Evolutionary conservation across 208 protist genomes (phyloP).

Genomic region (Naegleria lovaniensis): DNA sequence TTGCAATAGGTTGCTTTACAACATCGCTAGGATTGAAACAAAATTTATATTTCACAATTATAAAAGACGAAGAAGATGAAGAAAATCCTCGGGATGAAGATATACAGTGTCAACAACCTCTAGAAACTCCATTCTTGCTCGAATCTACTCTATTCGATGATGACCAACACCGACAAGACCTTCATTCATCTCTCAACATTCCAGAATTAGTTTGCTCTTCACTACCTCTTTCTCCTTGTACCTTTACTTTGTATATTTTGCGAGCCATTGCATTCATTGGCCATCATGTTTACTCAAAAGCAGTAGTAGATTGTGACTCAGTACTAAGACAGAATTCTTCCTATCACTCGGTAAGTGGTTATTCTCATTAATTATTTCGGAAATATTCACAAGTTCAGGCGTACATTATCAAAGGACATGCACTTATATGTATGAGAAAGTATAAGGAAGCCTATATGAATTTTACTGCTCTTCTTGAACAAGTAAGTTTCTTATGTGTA

Average conservation of each 20-base stretch:
- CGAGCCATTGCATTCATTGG: neutral
- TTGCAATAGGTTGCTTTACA: neutral
- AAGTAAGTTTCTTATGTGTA: neutral
- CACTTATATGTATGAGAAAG: neutral
- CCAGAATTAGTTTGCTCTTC: neutral
- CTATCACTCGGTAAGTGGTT: neutral
- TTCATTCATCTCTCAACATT: neutral
- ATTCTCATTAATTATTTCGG: neutral
- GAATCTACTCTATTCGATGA: neutral
- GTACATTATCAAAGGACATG: conserved; percentile 9
- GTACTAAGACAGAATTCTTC: neutral
- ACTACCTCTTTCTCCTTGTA: neutral
- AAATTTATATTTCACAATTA: neutral
- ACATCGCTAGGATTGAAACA: neutral
- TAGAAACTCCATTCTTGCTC: neutral
- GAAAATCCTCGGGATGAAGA: neutral
- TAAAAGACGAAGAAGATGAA: neutral
- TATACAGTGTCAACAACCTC: neutral
- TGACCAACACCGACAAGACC: neutral
- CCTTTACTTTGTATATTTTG: neutral
- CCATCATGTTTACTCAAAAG: neutral
- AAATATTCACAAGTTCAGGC: neutral
- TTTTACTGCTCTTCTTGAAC: neutral
- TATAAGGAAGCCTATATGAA: neutral
- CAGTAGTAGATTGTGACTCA: neutral